phyloP scores from a whole-genome alignment of 139 green algal species.

The Gonium pectorale region DNA sequence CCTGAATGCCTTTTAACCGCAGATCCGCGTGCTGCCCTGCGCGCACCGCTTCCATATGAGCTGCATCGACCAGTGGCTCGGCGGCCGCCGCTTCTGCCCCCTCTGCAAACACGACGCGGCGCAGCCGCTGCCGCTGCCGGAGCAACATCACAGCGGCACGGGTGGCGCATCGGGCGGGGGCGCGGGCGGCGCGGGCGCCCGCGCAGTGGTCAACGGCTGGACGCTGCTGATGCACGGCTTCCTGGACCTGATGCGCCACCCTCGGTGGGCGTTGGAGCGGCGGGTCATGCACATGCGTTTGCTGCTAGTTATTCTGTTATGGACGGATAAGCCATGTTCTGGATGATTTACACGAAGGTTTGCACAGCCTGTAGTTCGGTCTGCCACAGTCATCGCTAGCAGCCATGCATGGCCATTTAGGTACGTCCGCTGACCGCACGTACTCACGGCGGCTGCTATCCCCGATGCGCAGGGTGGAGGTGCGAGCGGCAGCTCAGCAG shows the following conservation, averaged over 20 bases:
- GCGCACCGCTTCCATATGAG: slow-evolving; percentile 54
- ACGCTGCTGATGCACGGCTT: slow-evolving; percentile 28
- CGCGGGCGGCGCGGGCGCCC: neutral
- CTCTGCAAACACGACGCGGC: slow-evolving; percentile 61
- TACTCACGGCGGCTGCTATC: no score
- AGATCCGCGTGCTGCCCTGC: slow-evolving; percentile 44
- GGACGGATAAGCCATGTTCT: no score
- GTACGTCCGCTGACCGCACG: no score
- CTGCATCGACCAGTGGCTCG: slow-evolving; percentile 60
- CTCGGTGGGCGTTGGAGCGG: neutral
- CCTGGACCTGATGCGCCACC: slow-evolving; percentile 16
- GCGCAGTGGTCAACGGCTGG: slow-evolving; percentile 24
- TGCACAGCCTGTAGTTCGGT: no score
- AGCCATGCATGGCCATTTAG: no score
- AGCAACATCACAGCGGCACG: neutral
- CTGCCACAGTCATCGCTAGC: no score
- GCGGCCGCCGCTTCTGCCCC: slow-evolving; percentile 43
- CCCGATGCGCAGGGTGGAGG: neutral
- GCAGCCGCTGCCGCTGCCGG: slow-evolving; percentile 39
- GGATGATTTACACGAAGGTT: no score
- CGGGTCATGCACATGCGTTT: neutral
- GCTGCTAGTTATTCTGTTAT: no score
- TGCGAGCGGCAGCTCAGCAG: neutral
- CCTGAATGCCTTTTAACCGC: no score
- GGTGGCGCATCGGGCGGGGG: neutral